These are phyloP conservation scores for Lepraria neglecta DNA, from an alignment of 495 filamentous ascomycete species.

Conservation along the genomic window DNA sequence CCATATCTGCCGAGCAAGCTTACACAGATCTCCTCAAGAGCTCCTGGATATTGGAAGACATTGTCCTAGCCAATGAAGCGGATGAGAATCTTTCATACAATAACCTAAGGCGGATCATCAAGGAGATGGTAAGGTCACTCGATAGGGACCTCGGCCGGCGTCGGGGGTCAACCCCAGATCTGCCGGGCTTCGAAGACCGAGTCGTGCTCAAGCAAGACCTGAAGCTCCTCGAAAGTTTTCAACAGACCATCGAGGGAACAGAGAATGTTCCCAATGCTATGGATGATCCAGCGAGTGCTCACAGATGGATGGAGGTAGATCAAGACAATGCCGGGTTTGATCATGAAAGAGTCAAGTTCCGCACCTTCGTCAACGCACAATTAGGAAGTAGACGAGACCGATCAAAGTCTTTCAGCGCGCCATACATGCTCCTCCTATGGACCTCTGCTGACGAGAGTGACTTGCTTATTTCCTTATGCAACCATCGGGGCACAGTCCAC, in stretches of 20 bases:
- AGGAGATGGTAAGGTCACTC: constrained; percentile 7
- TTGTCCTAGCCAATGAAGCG: constrained; percentile 11
- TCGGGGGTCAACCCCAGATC: background rate
- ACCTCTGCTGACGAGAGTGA: constrained; percentile 18
- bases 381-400: constrained; percentile 15
- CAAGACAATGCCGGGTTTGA: constrained; percentile 19
- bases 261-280: constrained; percentile 18
- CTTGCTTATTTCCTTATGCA: constrained; percentile 18
- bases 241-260: constrained; percentile 19
- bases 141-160: constrained; percentile 10
- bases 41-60: constrained; percentile 20
- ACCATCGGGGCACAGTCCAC: constrained; percentile 22
- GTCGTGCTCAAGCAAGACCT: constrained; percentile 7
- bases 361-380: constrained; percentile 23
- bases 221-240: constrained; percentile 20
- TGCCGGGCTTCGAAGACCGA: background rate
- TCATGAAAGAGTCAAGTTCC: constrained; percentile 14
- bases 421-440: constrained; percentile 21
- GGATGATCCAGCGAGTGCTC: constrained; percentile 15
- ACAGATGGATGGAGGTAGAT: constrained; percentile 24
- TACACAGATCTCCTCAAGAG: constrained; percentile 20
- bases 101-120: constrained; percentile 8
- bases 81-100: constrained; percentile 7
- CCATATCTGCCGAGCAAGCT: constrained; percentile 19
- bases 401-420: constrained; percentile 21